phyloP scores from a whole-genome alignment of 768 basidiomycete genomes.

The Naematelia encephala region DNA sequence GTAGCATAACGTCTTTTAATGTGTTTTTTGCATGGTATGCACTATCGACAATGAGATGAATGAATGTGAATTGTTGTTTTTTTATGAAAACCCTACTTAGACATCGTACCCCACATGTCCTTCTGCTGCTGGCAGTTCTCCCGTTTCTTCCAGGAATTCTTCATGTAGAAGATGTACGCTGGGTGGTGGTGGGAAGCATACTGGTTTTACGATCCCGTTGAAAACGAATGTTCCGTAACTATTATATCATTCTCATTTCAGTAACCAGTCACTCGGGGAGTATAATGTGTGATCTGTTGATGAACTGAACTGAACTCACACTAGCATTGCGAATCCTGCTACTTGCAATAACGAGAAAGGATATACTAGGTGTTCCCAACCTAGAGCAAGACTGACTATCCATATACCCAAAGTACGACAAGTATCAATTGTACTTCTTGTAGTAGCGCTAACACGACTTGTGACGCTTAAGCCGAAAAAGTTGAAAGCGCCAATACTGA shows the following conservation, averaged over 20 bases:
- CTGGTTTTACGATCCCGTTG: slow-evolving; percentile 75
- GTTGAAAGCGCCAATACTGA: slow-evolving; percentile 78
- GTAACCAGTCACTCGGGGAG: too few relatives aligned
- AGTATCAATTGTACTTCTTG: slow-evolving; percentile 80
- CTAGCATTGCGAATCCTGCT: slow-evolving; percentile 77
- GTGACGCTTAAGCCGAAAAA: slow-evolving; percentile 89
- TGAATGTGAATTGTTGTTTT: too few relatives aligned
- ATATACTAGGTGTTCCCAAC: slow-evolving; percentile 83
- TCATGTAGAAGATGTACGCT: slow-evolving; percentile 58
- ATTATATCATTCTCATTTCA: slow-evolving; percentile 9
- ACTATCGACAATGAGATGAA: too few relatives aligned
- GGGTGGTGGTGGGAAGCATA: slow-evolving; percentile 58
- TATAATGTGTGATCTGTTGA: too few relatives aligned
- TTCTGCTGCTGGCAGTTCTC: slow-evolving; percentile 63
- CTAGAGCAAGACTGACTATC: slow-evolving; percentile 75
- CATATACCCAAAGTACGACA: slow-evolving; percentile 95
- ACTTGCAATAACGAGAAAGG: slow-evolving; percentile 81
- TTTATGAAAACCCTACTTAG: slow-evolving; percentile 50
- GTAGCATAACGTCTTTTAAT: too few relatives aligned
- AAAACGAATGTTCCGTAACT: slow-evolving; percentile 95
- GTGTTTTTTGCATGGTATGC: too few relatives aligned
- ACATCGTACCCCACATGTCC: slow-evolving; percentile 82
- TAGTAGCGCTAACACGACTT: slow-evolving; percentile 87
- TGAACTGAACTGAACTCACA: too few relatives aligned
- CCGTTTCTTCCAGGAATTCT: slow-evolving; percentile 74